Percentiles rank a stretch among this genome's conserved stretches.
Evolutionary conservation across 257 asterid species (phyloP).

Genomic region (Solanum medicagineum): DNA sequence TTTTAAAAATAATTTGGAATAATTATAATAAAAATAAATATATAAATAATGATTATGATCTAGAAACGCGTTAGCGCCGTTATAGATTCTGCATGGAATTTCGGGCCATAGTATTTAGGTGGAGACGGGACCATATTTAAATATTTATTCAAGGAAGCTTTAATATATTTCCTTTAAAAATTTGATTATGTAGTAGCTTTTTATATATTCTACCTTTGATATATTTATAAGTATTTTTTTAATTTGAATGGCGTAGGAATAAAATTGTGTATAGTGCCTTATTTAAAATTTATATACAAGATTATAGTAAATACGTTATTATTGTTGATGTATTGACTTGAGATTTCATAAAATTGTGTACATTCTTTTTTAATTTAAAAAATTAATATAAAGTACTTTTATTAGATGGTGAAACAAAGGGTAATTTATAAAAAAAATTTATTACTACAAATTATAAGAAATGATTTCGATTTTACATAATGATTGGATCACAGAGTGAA

Average conservation of each 20-base stretch:
- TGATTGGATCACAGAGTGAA: fast-evolving
- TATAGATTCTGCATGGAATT: neutral
- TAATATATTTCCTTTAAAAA: neutral
- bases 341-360: neutral
- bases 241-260: neutral
- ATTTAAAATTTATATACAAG: too few relatives aligned
- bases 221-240: neutral
- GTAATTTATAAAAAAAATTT: neutral
- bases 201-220: too few relatives aligned
- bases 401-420: neutral
- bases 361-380: neutral
- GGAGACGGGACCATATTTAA: neutral
- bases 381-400: neutral
- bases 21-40: neutral
- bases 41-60: neutral
- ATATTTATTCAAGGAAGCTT: neutral
- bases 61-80: neutral
- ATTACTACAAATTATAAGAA: neutral
- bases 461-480: neutral
- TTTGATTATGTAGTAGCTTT: too few relatives aligned
- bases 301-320: neutral
- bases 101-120: neutral
- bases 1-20: neutral
- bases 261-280: fast-evolving
- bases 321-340: neutral